Evolutionary conservation across 345 rosid species (phyloP), one percentile per base, ranked within the genome.

Genomic region (Xanthoceras sorbifolium): DNA sequence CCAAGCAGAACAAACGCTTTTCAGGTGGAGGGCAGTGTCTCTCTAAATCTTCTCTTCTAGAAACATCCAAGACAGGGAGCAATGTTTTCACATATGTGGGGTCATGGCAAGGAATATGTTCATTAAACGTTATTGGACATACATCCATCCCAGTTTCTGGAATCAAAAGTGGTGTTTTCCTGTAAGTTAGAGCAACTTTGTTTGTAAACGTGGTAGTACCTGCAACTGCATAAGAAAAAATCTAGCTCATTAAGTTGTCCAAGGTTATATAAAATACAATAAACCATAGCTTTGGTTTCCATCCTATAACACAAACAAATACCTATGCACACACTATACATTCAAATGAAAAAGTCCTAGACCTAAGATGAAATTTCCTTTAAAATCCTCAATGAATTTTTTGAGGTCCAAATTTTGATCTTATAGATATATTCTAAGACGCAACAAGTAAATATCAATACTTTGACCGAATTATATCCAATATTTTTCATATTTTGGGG

Each of bases 91-190:
- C 87, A 55, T 90, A 92, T 25, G 81, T 63, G 67, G 77, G 74
- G 74, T 96, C 89, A 77, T 96, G 98, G 82, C 99, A 96, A 62
- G 98, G 98, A 31, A 89, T 88, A 60, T 93, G 86, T 84, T 93
- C 99, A 57, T 92, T 92, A 86, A 85, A 87, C 76, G 68, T 73
- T 84, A 88, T 67, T 25, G 99, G 99, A 64, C 99, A 93, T 57
- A 73, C 62, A 11, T 72, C 40, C 55, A 72, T 20, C 55, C 76
- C 92, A 42, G 60, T 87, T 81, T 86, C 85, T 0, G 97, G 96
- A 77, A 92, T 84, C 22, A 73, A 11, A 25, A 90, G 81, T 9
- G 94, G 94, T 50, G 76, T 73, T 82, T 59, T 79, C 76, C 93
- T 81, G 80, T 93, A 80, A 61, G 89, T 76, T 52, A 89, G 85